Percentiles rank a stretch among this genome's conserved stretches.
Conservation (phyloP, 1,284 basidiomycete genomes). For the Omphalotus olearius region DNA sequence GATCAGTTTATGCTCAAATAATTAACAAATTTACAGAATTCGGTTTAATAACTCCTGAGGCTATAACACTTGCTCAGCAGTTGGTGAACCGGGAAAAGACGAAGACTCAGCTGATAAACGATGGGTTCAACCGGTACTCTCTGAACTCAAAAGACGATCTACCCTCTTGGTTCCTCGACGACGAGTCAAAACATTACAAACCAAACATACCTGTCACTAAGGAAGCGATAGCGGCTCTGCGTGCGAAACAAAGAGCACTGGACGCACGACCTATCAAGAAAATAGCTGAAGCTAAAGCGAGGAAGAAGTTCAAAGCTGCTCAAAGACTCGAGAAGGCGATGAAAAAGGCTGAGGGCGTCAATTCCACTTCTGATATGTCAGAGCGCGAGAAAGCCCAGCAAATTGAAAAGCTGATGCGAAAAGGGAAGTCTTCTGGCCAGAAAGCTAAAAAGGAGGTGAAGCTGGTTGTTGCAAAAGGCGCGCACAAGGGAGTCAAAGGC, state of each 20-base stretch:
- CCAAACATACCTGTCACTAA: constrained; percentile 95
- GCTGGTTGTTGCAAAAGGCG: constrained; percentile 90
- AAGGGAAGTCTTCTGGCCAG: constrained; percentile 62
- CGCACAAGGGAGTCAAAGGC: constrained; percentile 87
- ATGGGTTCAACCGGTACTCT: constrained; percentile 94
- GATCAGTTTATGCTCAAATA: constrained; percentile 10
- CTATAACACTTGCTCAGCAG: constrained; percentile 88
- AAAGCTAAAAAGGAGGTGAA: constrained; percentile 81
- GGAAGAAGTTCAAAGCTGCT: constrained; percentile 91
- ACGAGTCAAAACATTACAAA: constrained; percentile 92
- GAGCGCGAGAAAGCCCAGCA: constrained; percentile 94
- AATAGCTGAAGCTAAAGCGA: constrained; percentile 96
- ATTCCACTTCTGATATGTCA: constrained; percentile 85
- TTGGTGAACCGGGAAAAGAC: constrained; percentile 92
- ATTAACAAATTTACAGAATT: constrained; percentile 48
- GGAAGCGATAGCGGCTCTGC: constrained; percentile 86
- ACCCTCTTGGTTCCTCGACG: constrained; percentile 96
- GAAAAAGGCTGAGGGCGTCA: constrained; percentile 96
- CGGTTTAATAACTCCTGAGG: constrained; percentile 88
- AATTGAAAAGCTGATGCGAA: constrained; percentile 89
- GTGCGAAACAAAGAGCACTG: constrained; percentile 88
- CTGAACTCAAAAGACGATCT: constrained; percentile 90
- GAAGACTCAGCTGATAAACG: constrained; percentile 86
- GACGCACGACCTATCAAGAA: constrained; percentile 99
- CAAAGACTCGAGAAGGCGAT: constrained; percentile 88